Percentiles rank a stretch among this genome's conserved stretches.
phyloP scores from a whole-genome alignment of 352 stramenopile genomes.

The Phytophthora aleatoria region DNA sequence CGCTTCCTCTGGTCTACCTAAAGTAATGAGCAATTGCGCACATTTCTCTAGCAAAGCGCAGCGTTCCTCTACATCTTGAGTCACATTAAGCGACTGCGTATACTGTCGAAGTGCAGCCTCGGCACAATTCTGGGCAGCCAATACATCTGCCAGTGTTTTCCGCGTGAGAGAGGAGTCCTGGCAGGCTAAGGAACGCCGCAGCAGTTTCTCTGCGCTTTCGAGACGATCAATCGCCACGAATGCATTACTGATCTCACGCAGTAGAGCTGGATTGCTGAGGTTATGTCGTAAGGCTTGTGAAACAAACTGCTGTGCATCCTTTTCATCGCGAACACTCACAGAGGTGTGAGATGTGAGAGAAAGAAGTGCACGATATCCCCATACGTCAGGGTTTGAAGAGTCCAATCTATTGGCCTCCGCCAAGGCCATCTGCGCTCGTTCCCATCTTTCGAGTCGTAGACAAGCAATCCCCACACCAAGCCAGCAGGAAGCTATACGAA shows the following conservation, averaged over 20 bases:
- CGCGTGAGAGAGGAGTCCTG: constrained; percentile 79
- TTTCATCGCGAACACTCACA: constrained; percentile 44
- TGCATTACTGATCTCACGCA: constrained; percentile 81
- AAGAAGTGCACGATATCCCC: constrained; percentile 75
- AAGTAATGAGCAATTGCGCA: constrained; percentile 63
- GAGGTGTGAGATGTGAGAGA: constrained; percentile 39
- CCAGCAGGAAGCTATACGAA: constrained; percentile 73
- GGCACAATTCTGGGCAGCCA: constrained; percentile 80
- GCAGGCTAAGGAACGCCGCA: constrained; percentile 65
- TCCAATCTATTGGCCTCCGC: constrained; percentile 81
- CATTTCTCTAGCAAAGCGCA: constrained; percentile 63
- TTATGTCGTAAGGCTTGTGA: constrained; percentile 67
- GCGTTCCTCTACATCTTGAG: constrained; percentile 45
- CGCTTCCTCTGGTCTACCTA: constrained; percentile 73
- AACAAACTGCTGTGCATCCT: constrained; percentile 51
- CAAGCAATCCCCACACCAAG: constrained; percentile 76
- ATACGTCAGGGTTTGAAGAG: constrained; percentile 66
- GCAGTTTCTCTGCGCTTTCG: constrained; percentile 69
- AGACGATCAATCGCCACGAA: constrained; percentile 82
- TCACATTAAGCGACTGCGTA: constrained; percentile 54
- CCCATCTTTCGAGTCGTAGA: constrained; percentile 67
- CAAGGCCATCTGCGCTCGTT: constrained; percentile 62
- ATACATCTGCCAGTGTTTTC: constrained; percentile 79
- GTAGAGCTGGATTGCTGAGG: constrained; percentile 61
- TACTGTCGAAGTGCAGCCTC: constrained; percentile 78